phyloP scores from a whole-genome alignment of 805 yeast species.

The Martiniozyma abietophila region DNA sequence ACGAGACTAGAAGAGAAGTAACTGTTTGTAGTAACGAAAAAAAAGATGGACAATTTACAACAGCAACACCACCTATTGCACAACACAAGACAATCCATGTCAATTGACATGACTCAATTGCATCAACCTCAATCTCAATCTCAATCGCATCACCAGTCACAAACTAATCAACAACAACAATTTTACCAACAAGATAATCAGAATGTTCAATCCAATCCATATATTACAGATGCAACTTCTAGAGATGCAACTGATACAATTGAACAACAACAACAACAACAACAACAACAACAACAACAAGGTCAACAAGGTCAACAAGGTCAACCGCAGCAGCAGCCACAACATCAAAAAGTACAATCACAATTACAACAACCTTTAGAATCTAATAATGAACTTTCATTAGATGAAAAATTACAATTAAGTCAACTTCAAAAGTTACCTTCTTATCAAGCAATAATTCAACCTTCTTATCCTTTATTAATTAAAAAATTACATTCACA shows the following conservation, averaged over 20 bases:
- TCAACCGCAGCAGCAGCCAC: slow-evolving; percentile 6
- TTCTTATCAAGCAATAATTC: slow-evolving; percentile 29
- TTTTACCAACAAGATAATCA: slow-evolving; percentile 1
- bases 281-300: slow-evolving; percentile 5
- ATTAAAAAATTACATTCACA: slow-evolving; percentile 20
- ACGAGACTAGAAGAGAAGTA: too few relatives aligned
- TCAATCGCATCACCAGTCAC: neutral
- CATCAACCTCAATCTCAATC: slow-evolving; percentile 6
- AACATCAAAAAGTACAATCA: neutral
- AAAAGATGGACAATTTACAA: too few relatives aligned
- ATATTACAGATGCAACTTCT: too few relatives aligned
- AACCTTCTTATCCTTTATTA: slow-evolving; percentile 23
- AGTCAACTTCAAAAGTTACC: slow-evolving; percentile 26
- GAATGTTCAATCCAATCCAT: too few relatives aligned
- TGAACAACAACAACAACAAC: slow-evolving; percentile 5
- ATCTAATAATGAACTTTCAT: slow-evolving; percentile 14
- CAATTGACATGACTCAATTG: slow-evolving; percentile 10
- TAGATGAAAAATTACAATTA: slow-evolving; percentile 24
- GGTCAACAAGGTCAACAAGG: slow-evolving; percentile 2
- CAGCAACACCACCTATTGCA: slow-evolving; percentile 11
- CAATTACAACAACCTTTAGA: neutral
- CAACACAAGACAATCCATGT: slow-evolving; percentile 9
- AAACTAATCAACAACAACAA: slow-evolving; percentile 4
- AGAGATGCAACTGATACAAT: too few relatives aligned
- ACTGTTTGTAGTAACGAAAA: too few relatives aligned